These are phyloP conservation scores for Phytophthora cactorum DNA, from an alignment of 352 stramenopile genomes.

Conservation along the genomic window DNA sequence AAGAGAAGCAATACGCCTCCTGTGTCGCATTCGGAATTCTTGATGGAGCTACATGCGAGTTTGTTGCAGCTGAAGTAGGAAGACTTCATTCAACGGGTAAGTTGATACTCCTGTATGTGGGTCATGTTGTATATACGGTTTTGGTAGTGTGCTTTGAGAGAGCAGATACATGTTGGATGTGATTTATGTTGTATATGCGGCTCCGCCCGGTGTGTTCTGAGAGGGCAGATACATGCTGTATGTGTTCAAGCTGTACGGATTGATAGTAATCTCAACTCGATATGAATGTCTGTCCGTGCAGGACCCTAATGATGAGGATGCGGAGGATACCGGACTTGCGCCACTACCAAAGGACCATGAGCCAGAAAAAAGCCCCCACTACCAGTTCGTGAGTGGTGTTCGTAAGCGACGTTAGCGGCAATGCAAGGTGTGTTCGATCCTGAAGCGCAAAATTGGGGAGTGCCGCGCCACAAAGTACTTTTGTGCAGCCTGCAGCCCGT, in stretches of 20 bases:
- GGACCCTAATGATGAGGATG: too few species aligned
- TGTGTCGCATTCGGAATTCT: constrained; percentile 10
- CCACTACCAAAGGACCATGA: too few species aligned
- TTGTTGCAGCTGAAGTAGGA: background rate
- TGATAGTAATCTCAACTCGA: too few species aligned
- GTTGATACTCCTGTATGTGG: background rate
- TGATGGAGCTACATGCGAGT: constrained; percentile 10
- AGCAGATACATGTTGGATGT: background rate
- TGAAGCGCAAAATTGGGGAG: background rate
- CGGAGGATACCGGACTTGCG: too few species aligned
- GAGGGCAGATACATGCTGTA: background rate
- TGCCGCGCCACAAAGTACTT: background rate
- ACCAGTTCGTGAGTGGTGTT: background rate
- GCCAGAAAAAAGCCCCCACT: too few species aligned
- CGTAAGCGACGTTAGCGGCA: background rate
- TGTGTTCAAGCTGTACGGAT: background rate
- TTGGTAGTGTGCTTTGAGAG: too few species aligned
- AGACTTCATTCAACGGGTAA: background rate
- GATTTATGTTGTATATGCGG: too few species aligned
- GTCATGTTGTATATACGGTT: background rate
- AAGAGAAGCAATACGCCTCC: background rate
- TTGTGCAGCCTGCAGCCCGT: background rate
- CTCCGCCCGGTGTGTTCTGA: too few species aligned
- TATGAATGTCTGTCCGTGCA: too few species aligned
- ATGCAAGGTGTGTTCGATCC: background rate